Conservation (phyloP, 2,329 filamentous ascomycete genomes). For the Diaporthe sp. region DNA sequence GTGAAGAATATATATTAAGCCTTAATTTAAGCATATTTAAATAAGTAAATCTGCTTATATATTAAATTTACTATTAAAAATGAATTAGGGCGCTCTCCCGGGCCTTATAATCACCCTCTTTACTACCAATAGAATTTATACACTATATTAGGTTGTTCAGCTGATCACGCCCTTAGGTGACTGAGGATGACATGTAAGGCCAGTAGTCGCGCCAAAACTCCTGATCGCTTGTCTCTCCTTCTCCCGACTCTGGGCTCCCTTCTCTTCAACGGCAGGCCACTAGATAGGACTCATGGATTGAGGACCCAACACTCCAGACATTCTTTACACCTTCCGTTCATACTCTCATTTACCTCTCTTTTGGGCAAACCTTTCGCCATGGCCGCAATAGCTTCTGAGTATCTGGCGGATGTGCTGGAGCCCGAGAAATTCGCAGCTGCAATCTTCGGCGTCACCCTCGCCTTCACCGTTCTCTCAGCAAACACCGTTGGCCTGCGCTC, state of each 20-base stretch:
- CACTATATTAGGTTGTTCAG: too few relatives aligned
- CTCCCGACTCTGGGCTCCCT: neutral
- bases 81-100: too few relatives aligned
- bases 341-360: constrained; percentile 10
- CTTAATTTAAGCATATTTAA: too few relatives aligned
- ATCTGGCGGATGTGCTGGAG: constrained; percentile 38
- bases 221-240: constrained; percentile 9
- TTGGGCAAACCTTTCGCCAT: constrained; percentile 18
- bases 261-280: constrained; percentile 22
- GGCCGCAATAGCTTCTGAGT: constrained; percentile 40
- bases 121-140: too few relatives aligned
- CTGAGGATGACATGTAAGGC: neutral
- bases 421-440: constrained; percentile 39
- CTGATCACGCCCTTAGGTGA: neutral
- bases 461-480: constrained; percentile 37
- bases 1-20: too few relatives aligned
- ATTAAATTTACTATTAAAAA: too few relatives aligned
- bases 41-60: too few relatives aligned
- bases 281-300: constrained; percentile 22
- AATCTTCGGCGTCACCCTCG: constrained; percentile 40
- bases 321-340: constrained; percentile 5
- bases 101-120: too few relatives aligned
- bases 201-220: neutral
- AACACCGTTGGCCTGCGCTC: constrained; percentile 36
- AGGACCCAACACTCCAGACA: constrained; percentile 8